Base-by-base conservation (phyloP, 345 rosid species). In the Pelargonium nanum region DNA sequence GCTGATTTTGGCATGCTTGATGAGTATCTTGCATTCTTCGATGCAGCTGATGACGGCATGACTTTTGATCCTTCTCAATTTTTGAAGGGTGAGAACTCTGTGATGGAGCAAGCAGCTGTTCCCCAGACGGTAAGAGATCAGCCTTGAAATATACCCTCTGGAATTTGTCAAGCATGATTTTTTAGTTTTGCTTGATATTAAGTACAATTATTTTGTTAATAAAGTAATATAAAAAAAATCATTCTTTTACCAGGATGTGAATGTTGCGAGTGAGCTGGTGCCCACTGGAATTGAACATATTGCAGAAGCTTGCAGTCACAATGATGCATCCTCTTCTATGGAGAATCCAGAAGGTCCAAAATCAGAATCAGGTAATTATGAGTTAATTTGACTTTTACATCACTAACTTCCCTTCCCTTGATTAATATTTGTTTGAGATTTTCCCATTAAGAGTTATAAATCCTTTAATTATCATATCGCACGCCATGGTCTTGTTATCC, bases 1-100 rank as follows among this genome's bases (percentile, higher is more conserved):
- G 67, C 62, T 17, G 78, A 66, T 67, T 85, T 85, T 63, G 67
- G 79, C 71, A 56, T 79, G 71, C 26, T 79, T 67, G 96, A 81
- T 15, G 96, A 93, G 51, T 93, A 81, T 62, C 84, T 93, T 55
- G 80, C 73, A 53, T 84, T 84, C 75, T 77, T 66, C 28, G 92
- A 88, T 75, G 84, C 79, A 53, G 74, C 65, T 74, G 87, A 75
- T 56, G 86, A 73, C 22, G 65, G 54, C 59, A 56, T 76, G 75
- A 66, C 73, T 70, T 82, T 80, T 53, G 96, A 86, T 80, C 76
- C 78, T 60, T 78, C 82, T 62, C 79, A 75, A 63, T 62, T 75
- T 7, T 73, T 67, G 82, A 67, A 56, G 70, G 64, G n/a, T n/a
- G n/a, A 57, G 82, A 63, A 59, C 53, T 22, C 28, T 62, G 54